A percentile compares a stretch with the other conserved stretches of the same genome.
phyloP scores from a whole-genome alignment of 75 land plant genomes.

The Pseudotsuga menziesii region DNA sequence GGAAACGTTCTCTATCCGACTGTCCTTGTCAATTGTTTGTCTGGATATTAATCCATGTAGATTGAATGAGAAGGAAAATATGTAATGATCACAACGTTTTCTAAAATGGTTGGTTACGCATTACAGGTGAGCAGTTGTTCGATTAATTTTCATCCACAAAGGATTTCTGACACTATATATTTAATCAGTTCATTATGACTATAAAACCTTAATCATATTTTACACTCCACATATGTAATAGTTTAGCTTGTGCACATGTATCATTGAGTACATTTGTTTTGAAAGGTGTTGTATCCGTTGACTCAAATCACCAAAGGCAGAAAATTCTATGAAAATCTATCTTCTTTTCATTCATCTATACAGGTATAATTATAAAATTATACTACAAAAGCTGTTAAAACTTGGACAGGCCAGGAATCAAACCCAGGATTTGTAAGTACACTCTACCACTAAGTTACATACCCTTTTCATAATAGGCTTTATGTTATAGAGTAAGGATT shows the following conservation, averaged over 20 bases:
- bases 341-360: too few relatives aligned
- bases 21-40: not conserved
- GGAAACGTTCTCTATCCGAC: not conserved
- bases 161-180: not conserved
- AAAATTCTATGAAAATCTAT: constrained; percentile 7
- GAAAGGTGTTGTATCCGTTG: not conserved
- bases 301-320: not conserved
- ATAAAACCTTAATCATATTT: not conserved
- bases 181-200: not conserved
- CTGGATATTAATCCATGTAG: constrained; percentile 29
- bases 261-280: not conserved
- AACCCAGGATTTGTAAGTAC: too few relatives aligned
- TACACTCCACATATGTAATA: too few relatives aligned
- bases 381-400: too few relatives aligned
- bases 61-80: constrained; percentile 83
- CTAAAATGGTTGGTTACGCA: constrained; percentile 95
- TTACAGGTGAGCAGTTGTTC: constrained; percentile 54
- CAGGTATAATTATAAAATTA: too few relatives aligned
- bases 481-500: too few relatives aligned
- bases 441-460: too few relatives aligned
- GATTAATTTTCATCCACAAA: not conserved
- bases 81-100: constrained; percentile 88
- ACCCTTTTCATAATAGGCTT: too few relatives aligned
- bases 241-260: not conserved
- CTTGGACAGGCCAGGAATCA: too few relatives aligned